Evolutionary conservation across 345 rosid genomes (phyloP).

Genomic region (Populus tremula): DNA sequence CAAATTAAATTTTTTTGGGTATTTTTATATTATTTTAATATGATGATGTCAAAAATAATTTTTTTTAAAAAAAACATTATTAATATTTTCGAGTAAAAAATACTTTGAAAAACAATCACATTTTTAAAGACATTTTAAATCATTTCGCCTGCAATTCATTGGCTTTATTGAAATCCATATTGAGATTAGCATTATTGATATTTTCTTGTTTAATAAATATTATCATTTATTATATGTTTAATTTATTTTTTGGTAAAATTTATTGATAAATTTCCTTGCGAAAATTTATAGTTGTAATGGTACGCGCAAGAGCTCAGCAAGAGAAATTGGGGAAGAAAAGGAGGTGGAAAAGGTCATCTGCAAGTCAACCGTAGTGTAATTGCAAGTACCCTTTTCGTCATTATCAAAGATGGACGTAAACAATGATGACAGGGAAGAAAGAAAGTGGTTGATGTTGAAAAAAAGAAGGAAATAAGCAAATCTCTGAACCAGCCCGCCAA

Average conservation of each 20-base stretch:
- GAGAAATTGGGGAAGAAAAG: neutral
- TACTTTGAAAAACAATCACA: no score
- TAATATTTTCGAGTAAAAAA: no score
- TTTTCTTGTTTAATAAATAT: neutral
- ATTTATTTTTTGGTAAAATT: neutral
- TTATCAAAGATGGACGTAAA: constrained; percentile 22
- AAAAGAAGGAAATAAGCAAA: neutral
- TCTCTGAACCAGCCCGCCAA: neutral
- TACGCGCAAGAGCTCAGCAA: neutral
- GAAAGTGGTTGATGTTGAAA: constrained; percentile 18
- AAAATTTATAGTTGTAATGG: neutral
- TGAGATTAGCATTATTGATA: neutral
- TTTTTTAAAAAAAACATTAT: no score
- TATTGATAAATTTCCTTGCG: neutral
- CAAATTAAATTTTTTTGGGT: no score
- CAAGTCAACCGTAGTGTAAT: constrained; percentile 41
- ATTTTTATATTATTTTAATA: no score
- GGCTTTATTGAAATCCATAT: no score
- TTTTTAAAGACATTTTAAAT: no score
- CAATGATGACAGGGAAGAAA: constrained; percentile 35
- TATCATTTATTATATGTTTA: neutral
- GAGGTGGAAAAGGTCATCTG: constrained; percentile 6
- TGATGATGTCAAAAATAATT: no score
- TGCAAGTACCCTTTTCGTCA: constrained; percentile 34
- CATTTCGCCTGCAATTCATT: no score